Percentiles rank a stretch among this genome's conserved stretches.
Conservation (phyloP, 371 early-diverging fungal species). For the Apophysomyces ossiformis region DNA sequence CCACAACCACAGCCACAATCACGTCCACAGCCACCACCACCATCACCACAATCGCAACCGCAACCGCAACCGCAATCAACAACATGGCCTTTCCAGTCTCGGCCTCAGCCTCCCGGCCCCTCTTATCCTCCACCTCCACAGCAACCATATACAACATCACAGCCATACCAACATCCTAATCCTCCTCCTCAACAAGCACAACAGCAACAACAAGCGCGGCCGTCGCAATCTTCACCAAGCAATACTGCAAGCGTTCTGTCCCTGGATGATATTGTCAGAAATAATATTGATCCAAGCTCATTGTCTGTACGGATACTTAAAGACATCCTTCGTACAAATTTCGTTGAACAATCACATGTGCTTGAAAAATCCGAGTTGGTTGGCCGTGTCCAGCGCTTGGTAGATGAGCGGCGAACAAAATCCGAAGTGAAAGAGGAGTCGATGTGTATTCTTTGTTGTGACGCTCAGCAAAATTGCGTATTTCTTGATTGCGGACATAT, state of each 20-base stretch:
- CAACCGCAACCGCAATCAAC: conserved; percentile 1
- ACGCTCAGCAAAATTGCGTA: conserved; percentile 65
- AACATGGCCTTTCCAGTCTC: neutral
- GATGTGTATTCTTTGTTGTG: conserved; percentile 63
- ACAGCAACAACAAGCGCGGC: neutral
- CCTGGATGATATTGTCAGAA: conserved; percentile 35
- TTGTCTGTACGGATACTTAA: conserved; percentile 59
- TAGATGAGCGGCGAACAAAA: conserved; percentile 42
- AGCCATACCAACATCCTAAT: conserved; percentile 1
- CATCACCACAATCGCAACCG: neutral
- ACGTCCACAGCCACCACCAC: conserved; percentile 5
- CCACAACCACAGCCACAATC: conserved; percentile 8
- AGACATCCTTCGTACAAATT: conserved; percentile 50
- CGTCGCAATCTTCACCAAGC: conserved; percentile 20
- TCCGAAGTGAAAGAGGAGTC: conserved; percentile 39
- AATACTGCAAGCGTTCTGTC: conserved; percentile 26
- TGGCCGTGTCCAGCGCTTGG: conserved; percentile 43
- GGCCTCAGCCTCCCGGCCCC: too few species aligned
- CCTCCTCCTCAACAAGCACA: conserved; percentile 13
- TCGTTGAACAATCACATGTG: conserved; percentile 53
- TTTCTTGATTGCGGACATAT: conserved; percentile 66
- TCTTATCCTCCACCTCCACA: conserved; percentile 4
- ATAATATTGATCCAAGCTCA: conserved; percentile 46
- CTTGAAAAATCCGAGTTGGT: conserved; percentile 63
- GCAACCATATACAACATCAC: neutral